phyloP scores from a whole-genome alignment of 495 filamentous ascomycete species.

The Letharia columbiana region DNA sequence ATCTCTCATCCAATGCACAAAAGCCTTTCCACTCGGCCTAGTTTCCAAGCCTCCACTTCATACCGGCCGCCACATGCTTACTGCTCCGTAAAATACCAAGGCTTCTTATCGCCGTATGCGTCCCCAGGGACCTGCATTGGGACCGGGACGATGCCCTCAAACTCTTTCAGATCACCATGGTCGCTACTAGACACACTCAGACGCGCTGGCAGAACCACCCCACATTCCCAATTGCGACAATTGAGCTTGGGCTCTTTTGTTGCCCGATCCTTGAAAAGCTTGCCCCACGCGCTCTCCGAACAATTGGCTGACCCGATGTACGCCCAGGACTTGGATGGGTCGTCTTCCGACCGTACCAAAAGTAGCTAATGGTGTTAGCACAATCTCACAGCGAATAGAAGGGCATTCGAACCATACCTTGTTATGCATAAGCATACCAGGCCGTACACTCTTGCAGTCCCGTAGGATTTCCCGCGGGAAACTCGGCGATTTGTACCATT shows the following conservation, averaged over 20 bases:
- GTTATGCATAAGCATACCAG: conserved; percentile 75
- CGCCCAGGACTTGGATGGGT: conserved; percentile 48
- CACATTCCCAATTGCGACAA: conserved; percentile 94
- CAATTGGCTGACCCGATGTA: conserved; percentile 93
- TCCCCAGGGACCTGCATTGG: conserved; percentile 60
- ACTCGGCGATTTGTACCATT: conserved; percentile 53
- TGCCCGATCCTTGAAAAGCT: conserved; percentile 54
- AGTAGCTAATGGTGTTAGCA: conserved; percentile 41
- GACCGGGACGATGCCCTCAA: conserved; percentile 53
- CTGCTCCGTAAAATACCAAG: conserved; percentile 24
- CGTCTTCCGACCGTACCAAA: conserved; percentile 48
- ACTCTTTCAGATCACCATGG: conserved; percentile 31
- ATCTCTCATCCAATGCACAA: neutral
- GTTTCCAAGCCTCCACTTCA: neutral
- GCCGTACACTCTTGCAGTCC: conserved; percentile 61
- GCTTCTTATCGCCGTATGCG: conserved; percentile 31
- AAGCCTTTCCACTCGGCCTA: neutral
- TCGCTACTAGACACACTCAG: conserved; percentile 17
- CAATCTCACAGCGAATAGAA: neutral
- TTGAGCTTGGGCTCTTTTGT: conserved; percentile 63
- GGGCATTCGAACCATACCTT: conserved; percentile 42
- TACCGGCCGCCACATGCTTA: neutral
- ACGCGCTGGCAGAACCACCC: conserved; percentile 58
- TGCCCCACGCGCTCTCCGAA: conserved; percentile 88
- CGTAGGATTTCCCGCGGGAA: conserved; percentile 66